Evolutionary conservation across 306 rosid species (phyloP).

Genomic region (Citrullus mucosospermus): DNA sequence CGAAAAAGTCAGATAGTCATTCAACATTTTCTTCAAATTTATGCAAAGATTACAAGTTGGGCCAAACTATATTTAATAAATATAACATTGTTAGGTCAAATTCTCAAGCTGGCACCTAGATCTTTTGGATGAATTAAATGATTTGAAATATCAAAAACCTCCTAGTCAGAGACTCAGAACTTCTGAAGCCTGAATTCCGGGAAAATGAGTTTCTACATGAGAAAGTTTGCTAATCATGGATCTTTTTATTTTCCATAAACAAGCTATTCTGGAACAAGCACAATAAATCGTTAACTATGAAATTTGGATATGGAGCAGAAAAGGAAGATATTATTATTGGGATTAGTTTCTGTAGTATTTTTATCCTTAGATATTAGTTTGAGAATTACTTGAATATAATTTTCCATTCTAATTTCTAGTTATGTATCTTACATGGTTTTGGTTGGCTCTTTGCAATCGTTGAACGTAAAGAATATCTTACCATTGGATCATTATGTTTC

Average conservation of each 20-base stretch:
- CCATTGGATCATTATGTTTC: background rate
- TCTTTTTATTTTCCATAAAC: background rate
- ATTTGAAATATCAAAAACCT: background rate
- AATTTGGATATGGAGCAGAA: background rate
- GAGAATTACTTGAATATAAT: background rate
- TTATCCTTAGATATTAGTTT: background rate
- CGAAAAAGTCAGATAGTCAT: background rate
- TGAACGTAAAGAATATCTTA: background rate
- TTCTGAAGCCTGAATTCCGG: background rate
- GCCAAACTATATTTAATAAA: background rate
- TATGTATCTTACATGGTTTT: background rate
- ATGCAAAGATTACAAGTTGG: background rate
- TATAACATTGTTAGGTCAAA: background rate
- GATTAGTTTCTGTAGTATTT: background rate
- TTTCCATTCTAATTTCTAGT: background rate
- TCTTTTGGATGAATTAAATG: background rate
- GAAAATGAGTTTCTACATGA: background rate
- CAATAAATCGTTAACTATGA: background rate
- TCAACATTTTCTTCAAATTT: background rate
- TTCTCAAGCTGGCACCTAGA: background rate
- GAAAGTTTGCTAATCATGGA: background rate
- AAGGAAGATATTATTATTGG: background rate
- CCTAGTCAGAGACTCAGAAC: background rate
- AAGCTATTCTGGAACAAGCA: background rate
- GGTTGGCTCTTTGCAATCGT: background rate